Percentiles rank a stretch among this genome's conserved stretches.
phyloP scores from a whole-genome alignment of 1,139 yeast genomes.

The Taphrina betulina region DNA sequence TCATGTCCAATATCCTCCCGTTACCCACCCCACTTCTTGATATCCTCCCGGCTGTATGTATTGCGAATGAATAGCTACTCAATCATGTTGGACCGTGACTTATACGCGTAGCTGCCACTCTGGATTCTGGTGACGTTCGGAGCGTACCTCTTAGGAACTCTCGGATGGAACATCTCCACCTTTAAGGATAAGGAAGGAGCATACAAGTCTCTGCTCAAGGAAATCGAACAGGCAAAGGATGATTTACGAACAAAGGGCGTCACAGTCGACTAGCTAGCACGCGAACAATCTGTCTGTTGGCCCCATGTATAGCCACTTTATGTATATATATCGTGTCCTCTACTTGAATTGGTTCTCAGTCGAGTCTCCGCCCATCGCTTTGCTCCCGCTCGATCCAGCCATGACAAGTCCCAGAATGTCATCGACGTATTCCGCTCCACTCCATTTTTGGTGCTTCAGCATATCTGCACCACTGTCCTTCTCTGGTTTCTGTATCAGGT shows the following conservation, averaged over 20 bases:
- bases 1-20: constrained; percentile 58
- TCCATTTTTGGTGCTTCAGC: constrained; percentile 60
- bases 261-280: constrained; percentile 11
- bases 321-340: neutral
- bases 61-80: neutral
- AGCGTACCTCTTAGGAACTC: constrained; percentile 65
- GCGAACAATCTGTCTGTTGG: too few species aligned
- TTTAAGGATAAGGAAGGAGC: constrained; percentile 73
- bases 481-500: constrained; percentile 53
- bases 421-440: constrained; percentile 58
- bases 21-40: constrained; percentile 54
- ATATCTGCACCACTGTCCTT: constrained; percentile 52
- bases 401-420: constrained; percentile 50
- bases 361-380: constrained; percentile 29
- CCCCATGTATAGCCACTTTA: too few species aligned
- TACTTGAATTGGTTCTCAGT: constrained; percentile 30
- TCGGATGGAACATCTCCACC: constrained; percentile 70
- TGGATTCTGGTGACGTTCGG: constrained; percentile 74
- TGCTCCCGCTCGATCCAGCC: constrained; percentile 44
- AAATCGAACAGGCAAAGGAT: constrained; percentile 32
- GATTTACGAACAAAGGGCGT: constrained; percentile 19
- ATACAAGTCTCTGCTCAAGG: constrained; percentile 59
- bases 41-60: constrained; percentile 54
- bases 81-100: neutral
- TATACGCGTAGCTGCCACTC: constrained; percentile 53